A percentile compares a stretch with the other conserved stretches of the same genome.
Evolutionary conservation across 2,329 filamentous ascomycete species (phyloP).

Genomic region (Stachybotrys chartarum): DNA sequence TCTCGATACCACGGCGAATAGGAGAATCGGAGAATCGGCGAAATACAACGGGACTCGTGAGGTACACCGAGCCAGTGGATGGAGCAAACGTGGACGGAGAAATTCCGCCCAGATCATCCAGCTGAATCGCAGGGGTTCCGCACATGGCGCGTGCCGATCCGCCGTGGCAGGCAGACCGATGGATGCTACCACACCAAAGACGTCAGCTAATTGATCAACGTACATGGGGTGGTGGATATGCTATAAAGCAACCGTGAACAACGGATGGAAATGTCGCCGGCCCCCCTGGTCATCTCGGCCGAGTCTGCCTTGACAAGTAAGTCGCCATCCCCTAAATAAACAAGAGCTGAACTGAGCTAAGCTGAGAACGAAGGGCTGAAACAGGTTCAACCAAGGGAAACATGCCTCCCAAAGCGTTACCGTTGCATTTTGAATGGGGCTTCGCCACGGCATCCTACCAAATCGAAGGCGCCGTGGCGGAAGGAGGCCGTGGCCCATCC

Average conservation of each 20-base stretch:
- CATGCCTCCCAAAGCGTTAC: slow-evolving; percentile 9
- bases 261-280: not conserved
- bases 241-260: not conserved
- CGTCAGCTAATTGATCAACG: not conserved
- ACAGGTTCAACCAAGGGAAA: not conserved
- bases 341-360: not conserved
- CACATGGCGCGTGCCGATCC: not conserved
- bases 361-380: not conserved
- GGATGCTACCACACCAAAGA: not conserved
- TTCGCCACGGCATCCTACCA: slow-evolving; percentile 29
- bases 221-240: not conserved
- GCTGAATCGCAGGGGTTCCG: not conserved
- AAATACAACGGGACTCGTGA: not conserved
- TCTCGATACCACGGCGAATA: not conserved
- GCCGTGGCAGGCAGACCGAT: not conserved
- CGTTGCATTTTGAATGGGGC: slow-evolving; percentile 26
- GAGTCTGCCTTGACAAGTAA: not conserved
- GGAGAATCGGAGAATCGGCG: not conserved
- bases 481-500: slow-evolving; percentile 26
- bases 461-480: slow-evolving; percentile 24
- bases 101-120: not conserved
- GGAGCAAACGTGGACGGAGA: not conserved
- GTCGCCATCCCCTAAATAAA: not conserved
- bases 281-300: not conserved
- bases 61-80: not conserved